Conservation (phyloP, 208 protist species). For the Crithidia fasciculata region DNA sequence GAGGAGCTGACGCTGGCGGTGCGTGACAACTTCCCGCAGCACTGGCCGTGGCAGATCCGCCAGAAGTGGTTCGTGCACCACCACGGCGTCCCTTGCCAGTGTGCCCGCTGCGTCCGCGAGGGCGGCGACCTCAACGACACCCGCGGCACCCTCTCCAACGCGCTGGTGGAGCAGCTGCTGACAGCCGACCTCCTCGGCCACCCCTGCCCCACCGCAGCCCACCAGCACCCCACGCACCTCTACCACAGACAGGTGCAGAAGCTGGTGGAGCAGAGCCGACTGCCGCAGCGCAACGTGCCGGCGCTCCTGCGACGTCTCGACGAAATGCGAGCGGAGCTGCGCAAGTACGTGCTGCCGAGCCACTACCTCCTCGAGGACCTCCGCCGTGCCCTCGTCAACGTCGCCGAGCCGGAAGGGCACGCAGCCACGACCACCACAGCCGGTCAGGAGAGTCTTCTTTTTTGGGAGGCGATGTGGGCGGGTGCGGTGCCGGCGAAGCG, state of each 20-base stretch:
- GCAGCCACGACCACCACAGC: constrained; percentile 3
- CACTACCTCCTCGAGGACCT: constrained; percentile 60
- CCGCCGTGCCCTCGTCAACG: constrained; percentile 30
- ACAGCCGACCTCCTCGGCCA: constrained; percentile 35
- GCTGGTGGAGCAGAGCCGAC: constrained; percentile 25
- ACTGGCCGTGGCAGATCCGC: constrained; percentile 56
- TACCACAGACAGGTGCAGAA: constrained; percentile 43
- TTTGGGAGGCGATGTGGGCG: constrained; percentile 48
- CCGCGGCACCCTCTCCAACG: constrained; percentile 47
- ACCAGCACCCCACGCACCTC: constrained; percentile 45
- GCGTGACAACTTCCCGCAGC: constrained; percentile 44
- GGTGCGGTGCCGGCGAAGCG: constrained; percentile 45
- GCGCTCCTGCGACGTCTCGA: constrained; percentile 12
- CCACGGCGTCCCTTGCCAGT: constrained; percentile 49
- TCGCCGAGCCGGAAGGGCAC: constrained; percentile 29
- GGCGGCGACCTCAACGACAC: constrained; percentile 30
- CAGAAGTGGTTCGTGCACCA: constrained; percentile 52
- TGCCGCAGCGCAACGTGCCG: constrained; percentile 6
- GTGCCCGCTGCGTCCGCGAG: constrained; percentile 47
- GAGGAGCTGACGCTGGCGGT: constrained; percentile 55
- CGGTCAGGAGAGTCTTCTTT: constrained; percentile 32
- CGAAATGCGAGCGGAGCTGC: constrained; percentile 20
- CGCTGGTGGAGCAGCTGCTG: constrained; percentile 48
- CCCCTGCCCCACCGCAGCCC: constrained; percentile 13
- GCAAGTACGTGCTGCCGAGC: constrained; percentile 30